Evolutionary conservation across 2,329 filamentous ascomycete genomes (phyloP), one percentile per base, ranked within the genome.

Genomic region (Venturia asperata): DNA sequence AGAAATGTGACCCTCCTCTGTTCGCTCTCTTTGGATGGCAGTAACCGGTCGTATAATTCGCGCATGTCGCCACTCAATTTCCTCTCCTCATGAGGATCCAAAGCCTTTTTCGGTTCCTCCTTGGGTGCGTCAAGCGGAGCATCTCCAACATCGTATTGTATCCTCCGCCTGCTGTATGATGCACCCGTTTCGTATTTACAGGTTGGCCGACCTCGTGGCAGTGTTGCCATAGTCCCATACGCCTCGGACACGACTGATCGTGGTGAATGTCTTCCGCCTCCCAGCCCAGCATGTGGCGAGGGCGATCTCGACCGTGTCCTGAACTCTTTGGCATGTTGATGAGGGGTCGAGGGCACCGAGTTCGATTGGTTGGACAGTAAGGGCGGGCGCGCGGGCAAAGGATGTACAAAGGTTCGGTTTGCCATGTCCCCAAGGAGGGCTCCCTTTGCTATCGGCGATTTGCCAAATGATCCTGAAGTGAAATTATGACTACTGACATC

Each of bases 101-200:
- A 66, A 7, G 68, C 68, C 69, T 73, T 74, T 79, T 95, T 92
- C 63, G 87, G 82, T 70, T 86, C 81, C 68, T 90, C 80, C 69
- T 80, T 87, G 63, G 88, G 82, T 72, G 85, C 87, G 66, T 90
- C 87, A 61, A 97, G 78, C 68, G 85, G 82, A 68, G 96, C 89
- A 67, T 86, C 86, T n/a, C 92, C 92, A 66, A 94, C 83, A 69
- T 87, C 92, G 78, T 99, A 99, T 24, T 91, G 91, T 82, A 99
- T 95, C 71, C 94, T 85, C 74, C 94, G 84, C 71, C 91, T 87
- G 62, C 89, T 89, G 74, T 89, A 87, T 30, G 91, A 87, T 74
- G 92, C 85, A 27, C 88, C 89, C 15, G 91, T 95, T 80, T 99
- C 94, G 77, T 90, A 97, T 73, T 88, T 90, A 79, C 94, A 99